phyloP scores from a whole-genome alignment of 2,329 filamentous ascomycete species.

The Ilyonectria sp. region DNA sequence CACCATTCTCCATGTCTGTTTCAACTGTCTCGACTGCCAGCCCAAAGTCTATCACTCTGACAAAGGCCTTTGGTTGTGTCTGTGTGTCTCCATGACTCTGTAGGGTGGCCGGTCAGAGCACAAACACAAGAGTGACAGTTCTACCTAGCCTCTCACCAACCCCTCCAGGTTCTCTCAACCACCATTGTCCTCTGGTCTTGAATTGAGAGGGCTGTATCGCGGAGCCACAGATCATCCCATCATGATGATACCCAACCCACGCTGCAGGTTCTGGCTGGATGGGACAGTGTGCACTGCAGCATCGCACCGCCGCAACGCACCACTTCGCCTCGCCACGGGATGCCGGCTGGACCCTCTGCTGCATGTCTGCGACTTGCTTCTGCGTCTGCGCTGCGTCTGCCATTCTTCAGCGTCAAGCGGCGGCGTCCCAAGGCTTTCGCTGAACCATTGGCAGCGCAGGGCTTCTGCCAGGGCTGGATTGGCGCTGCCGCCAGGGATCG shows the following conservation, averaged over 20 bases:
- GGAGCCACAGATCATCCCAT: slow-evolving; percentile 18
- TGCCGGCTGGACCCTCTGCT: slow-evolving; percentile 1
- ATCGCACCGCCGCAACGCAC: slow-evolving; percentile 27
- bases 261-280: slow-evolving; percentile 25
- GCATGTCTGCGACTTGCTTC: slow-evolving; percentile 9
- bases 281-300: slow-evolving; percentile 23
- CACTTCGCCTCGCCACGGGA: slow-evolving; percentile 5
- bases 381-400: slow-evolving; percentile 2
- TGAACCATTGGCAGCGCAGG: slow-evolving; percentile 16
- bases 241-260: slow-evolving; percentile 32
- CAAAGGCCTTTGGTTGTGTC: slow-evolving; percentile 3
- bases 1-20: slow-evolving; percentile 5
- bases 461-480: slow-evolving; percentile 19
- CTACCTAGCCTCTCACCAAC: slow-evolving; percentile 22
- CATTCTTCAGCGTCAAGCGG: slow-evolving; percentile 18
- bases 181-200: not conserved
- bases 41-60: slow-evolving; percentile 22
- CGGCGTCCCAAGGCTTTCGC: not conserved
- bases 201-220: slow-evolving; percentile 6
- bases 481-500: slow-evolving; percentile 31
- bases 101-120: slow-evolving; percentile 14
- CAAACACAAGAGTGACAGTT: not conserved
- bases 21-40: slow-evolving; percentile 18
- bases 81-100: not conserved
- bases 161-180: slow-evolving; percentile 15